A percentile compares a stretch with the other conserved stretches of the same genome.
phyloP scores from a whole-genome alignment of 495 filamentous ascomycete genomes.

The Recurvomyces mirabilis region DNA sequence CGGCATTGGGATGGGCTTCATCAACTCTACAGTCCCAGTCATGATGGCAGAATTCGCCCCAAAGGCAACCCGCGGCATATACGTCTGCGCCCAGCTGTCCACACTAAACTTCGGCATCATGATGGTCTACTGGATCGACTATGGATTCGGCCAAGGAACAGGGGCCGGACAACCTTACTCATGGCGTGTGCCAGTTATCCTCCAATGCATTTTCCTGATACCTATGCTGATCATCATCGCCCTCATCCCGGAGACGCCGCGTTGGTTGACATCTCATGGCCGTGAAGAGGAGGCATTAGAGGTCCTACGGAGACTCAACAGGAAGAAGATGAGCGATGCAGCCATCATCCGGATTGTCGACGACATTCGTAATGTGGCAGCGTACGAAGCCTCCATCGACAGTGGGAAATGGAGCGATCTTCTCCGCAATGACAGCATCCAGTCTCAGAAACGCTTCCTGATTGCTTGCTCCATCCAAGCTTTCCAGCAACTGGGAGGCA shows the following conservation, averaged over 20 bases:
- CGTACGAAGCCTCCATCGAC: not conserved
- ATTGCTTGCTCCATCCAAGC: constrained; percentile 35
- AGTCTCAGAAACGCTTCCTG: constrained; percentile 27
- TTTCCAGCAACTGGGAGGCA: constrained; percentile 38
- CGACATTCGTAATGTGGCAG: not conserved
- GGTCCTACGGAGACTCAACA: not conserved
- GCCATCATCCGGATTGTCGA: not conserved
- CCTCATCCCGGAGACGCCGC: constrained; percentile 1
- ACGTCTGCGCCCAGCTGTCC: not conserved
- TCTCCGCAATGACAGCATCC: constrained; percentile 22
- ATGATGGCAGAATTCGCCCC: constrained; percentile 2
- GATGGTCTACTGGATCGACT: constrained; percentile 1
- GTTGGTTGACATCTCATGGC: not conserved
- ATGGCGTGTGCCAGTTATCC: constrained; percentile 1
- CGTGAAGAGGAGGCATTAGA: not conserved
- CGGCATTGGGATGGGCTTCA: constrained; percentile 1
- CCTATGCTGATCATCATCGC: not conserved
- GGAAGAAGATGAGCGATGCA: not conserved
- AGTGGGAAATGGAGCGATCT: constrained; percentile 22
- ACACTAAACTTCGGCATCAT: not conserved
- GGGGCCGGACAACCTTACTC: not conserved
- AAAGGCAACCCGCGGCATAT: not conserved
- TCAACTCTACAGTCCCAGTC: not conserved
- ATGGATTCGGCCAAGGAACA: not conserved
- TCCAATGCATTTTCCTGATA: constrained; percentile 2